Conservation (phyloP, 106 monocot genomes). For the Alisma plantagoaquatica region DNA sequence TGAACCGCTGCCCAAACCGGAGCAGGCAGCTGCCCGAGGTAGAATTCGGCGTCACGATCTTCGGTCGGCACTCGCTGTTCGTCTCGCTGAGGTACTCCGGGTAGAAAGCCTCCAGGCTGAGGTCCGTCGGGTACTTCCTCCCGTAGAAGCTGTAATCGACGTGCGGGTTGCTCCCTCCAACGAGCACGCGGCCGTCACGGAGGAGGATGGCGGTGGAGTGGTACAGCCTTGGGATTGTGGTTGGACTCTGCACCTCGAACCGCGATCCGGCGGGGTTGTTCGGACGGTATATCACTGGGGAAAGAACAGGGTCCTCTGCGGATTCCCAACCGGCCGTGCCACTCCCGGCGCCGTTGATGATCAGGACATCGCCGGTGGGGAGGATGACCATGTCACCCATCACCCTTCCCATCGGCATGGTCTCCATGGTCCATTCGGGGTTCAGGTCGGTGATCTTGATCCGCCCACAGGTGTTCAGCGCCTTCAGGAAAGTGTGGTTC, state of each 20-base stretch:
- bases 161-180: slow-evolving; percentile 52
- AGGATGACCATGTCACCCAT: slow-evolving; percentile 64
- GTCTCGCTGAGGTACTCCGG: slow-evolving; percentile 26
- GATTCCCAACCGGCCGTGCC: slow-evolving; percentile 45
- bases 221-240: slow-evolving; percentile 39
- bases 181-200: slow-evolving; percentile 37
- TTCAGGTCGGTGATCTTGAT: slow-evolving; percentile 31
- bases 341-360: slow-evolving; percentile 40
- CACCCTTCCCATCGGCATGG: slow-evolving; percentile 40
- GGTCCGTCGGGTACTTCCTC: slow-evolving; percentile 35
- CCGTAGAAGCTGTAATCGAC: slow-evolving; percentile 20
- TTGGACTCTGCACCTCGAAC: slow-evolving; percentile 18
- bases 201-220: slow-evolving; percentile 38
- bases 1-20: slow-evolving; percentile 28
- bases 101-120: slow-evolving; percentile 46
- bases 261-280: neutral
- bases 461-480: slow-evolving; percentile 27
- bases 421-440: slow-evolving; percentile 41
- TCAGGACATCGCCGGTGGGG: slow-evolving; percentile 38
- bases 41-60: slow-evolving; percentile 7
- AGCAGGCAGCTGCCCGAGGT: slow-evolving; percentile 1
- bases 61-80: slow-evolving; percentile 15
- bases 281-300: slow-evolving; percentile 35
- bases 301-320: slow-evolving; percentile 15
- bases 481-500: slow-evolving; percentile 9